Evolutionary conservation across 2,329 filamentous ascomycete species (phyloP).

Genomic region (Fusarium sp.): DNA sequence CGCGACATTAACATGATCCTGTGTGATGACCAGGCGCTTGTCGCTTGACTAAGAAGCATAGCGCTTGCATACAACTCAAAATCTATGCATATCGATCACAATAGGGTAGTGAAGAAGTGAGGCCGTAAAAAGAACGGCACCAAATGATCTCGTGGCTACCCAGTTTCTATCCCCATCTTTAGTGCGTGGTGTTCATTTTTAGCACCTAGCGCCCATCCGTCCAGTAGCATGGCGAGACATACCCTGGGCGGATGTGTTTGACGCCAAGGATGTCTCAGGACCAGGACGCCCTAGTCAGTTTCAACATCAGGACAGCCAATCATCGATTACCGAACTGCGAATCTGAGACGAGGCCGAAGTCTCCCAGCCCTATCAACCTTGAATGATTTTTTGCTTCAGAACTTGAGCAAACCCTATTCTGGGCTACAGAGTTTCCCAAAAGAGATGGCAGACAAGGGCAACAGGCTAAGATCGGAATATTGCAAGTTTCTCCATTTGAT

Average conservation of each 20-base stretch:
- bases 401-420: constrained; percentile 3
- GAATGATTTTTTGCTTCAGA: neutral
- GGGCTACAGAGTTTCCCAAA: constrained; percentile 10
- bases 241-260: constrained; percentile 12
- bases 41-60: neutral
- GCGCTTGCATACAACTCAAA: constrained; percentile 15
- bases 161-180: constrained; percentile 8
- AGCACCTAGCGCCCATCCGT: constrained; percentile 34
- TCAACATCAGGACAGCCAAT: constrained; percentile 49
- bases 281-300: constrained; percentile 41
- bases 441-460: neutral
- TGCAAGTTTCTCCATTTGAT: neutral
- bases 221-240: constrained; percentile 17
- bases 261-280: constrained; percentile 40
- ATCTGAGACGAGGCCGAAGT: constrained; percentile 39
- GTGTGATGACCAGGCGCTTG: neutral
- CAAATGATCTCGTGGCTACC: constrained; percentile 3
- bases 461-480: neutral
- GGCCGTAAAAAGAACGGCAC: constrained; percentile 7
- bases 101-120: neutral
- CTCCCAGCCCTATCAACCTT: constrained; percentile 26
- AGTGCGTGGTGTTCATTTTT: constrained; percentile 41
- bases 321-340: neutral
- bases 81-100: constrained; percentile 2
- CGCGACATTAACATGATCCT: neutral